Conservation (phyloP, 495 filamentous ascomycete genomes). For the Penicillium canescens region DNA sequence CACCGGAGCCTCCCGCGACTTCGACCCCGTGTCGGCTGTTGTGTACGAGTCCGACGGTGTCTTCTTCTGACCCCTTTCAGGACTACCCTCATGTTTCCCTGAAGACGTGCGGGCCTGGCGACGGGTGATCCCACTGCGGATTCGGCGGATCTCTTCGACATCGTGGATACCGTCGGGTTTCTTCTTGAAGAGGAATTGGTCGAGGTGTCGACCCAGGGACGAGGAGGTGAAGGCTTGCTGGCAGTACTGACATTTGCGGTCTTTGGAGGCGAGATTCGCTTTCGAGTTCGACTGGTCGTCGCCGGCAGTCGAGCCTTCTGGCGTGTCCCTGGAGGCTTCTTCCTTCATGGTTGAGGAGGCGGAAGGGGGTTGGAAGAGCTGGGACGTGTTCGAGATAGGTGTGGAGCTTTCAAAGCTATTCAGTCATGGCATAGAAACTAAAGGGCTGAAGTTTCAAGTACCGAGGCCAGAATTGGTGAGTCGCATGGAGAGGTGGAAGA, state of each 20-base stretch:
- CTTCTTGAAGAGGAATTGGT: constrained; percentile 85
- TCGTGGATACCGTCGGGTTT: constrained; percentile 88
- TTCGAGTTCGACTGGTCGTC: constrained; percentile 34
- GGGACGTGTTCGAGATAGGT: neutral
- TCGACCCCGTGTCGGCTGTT: constrained; percentile 25
- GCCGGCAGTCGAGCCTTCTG: constrained; percentile 52
- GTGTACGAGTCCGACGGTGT: constrained; percentile 25
- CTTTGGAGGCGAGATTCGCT: constrained; percentile 59
- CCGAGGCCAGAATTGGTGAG: neutral
- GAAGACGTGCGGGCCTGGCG: constrained; percentile 68
- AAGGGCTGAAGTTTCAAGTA: too few species aligned
- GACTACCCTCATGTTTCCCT: constrained; percentile 51
- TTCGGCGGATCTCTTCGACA: constrained; percentile 79
- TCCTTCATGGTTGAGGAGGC: constrained; percentile 22
- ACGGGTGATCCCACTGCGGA: constrained; percentile 80
- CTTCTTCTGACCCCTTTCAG: constrained; percentile 36
- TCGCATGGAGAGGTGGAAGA: constrained; percentile 4
- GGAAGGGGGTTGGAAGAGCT: neutral
- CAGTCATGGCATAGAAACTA: neutral
- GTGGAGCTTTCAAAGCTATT: neutral
- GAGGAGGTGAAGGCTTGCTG: constrained; percentile 85
- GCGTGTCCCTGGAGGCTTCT: constrained; percentile 32
- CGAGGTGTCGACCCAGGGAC: constrained; percentile 87
- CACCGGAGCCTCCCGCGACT: constrained; percentile 41
- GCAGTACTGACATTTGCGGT: constrained; percentile 84